Evolutionary conservation across 2,329 filamentous ascomycete genomes (phyloP).

Genomic region (Pyricularia grisea): DNA sequence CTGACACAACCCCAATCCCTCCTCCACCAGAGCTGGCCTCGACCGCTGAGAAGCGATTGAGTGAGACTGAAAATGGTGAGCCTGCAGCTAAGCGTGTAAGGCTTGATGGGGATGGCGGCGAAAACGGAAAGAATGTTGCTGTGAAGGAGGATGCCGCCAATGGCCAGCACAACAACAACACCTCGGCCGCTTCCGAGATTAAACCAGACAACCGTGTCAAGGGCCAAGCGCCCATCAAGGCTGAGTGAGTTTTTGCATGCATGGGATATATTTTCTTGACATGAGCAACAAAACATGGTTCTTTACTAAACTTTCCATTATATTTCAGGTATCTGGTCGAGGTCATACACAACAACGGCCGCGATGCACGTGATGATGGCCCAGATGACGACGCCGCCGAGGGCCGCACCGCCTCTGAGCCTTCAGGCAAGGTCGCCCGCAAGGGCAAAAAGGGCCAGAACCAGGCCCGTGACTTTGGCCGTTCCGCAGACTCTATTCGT

Average conservation of each 20-base stretch:
- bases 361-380: constrained; percentile 6
- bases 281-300: background rate
- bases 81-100: constrained; percentile 47
- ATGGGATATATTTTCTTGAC: background rate
- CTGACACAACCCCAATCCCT: background rate
- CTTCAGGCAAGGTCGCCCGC: constrained; percentile 16
- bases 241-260: constrained; percentile 53
- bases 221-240: constrained; percentile 59
- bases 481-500: constrained; percentile 64
- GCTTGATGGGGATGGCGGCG: constrained; percentile 25
- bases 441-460: constrained; percentile 58
- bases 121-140: background rate
- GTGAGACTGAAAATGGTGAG: constrained; percentile 14
- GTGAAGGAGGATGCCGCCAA: background rate
- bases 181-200: background rate
- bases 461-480: constrained; percentile 70
- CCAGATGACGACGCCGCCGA: constrained; percentile 41
- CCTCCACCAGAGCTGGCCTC: background rate
- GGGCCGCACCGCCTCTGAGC: constrained; percentile 21
- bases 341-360: background rate
- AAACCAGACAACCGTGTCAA: background rate
- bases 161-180: background rate
- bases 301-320: background rate
- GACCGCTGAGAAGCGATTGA: constrained; percentile 4
- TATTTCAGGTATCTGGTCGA: constrained; percentile 30